Percentiles rank a stretch among this genome's conserved stretches.
These are phyloP conservation scores for Hanseniaspora jakobsenii DNA, from an alignment of 805 yeast species.

Conservation along the genomic window DNA sequence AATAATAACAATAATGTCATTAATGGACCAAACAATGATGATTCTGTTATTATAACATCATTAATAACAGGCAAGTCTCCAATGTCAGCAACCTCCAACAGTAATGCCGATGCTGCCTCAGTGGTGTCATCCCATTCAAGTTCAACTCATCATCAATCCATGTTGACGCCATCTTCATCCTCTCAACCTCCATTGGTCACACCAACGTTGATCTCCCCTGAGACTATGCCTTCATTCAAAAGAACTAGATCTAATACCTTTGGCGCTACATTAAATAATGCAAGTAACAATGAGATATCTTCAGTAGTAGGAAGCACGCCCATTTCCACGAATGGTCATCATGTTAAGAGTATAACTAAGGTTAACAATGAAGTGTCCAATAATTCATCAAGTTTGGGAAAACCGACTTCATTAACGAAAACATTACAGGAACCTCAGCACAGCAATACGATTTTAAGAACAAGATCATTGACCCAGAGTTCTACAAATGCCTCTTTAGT, in stretches of 20 bases:
- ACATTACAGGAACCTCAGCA: no score
- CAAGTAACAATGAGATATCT: no score
- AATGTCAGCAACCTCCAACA: neutral
- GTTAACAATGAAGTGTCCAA: no score
- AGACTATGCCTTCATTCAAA: constrained; percentile 1
- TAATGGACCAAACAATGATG: no score
- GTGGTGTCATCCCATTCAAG: neutral
- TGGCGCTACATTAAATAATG: neutral
- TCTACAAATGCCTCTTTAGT: neutral
- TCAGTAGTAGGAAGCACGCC: no score
- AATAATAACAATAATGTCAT: no score
- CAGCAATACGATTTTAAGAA: no score
- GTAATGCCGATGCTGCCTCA: constrained; percentile 1
- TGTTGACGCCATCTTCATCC: neutral
- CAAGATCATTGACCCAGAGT: neutral
- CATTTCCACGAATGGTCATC: no score
- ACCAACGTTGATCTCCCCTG: constrained; percentile 9
- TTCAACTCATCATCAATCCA: no score
- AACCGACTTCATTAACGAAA: no score
- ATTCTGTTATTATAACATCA: neutral
- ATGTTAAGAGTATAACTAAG: no score
- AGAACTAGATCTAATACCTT: constrained; percentile 12
- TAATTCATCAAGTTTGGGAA: neutral
- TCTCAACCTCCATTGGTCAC: neutral
- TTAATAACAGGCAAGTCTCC: neutral